Evolutionary conservation across 257 asterid genomes (phyloP), one percentile per base, ranked within the genome.

Genomic region (Ajuga chamaepitys): DNA sequence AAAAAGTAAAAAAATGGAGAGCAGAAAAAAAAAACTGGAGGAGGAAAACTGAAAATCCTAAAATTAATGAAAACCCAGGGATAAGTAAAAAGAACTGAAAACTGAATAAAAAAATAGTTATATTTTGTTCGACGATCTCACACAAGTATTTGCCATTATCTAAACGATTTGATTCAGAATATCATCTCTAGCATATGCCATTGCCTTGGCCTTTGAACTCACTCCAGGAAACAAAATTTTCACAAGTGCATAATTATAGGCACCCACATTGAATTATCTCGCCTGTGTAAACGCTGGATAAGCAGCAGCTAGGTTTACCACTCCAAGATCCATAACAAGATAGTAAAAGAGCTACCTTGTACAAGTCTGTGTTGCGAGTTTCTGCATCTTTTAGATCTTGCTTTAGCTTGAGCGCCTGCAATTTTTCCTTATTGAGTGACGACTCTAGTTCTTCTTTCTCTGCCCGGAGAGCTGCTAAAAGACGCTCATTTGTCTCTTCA

Each of bases 381-480:
- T 88, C 95, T 30, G 89, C 87, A 47, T 89, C 95, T 12, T 74
- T 67, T 59, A 88, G 65, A 63, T 94, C 96, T 70, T 83, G 86
- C 78, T 82, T 90, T 68, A 90, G 84, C 73, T 85, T 83, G 62
- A 72, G 62, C 10, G 86, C 72, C 74, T 78, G 89, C 75, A 71
- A 60, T 78, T 80, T 90, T 85, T 94, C 99, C 82, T 76, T 83
- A 72, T 77, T 75, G 45, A 94, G 85, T 5, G 95, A 80, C 4
- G 82, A 79, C 71, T 88, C 96, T 56, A 88, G 25, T 73, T 87
- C 95, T 60, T 86, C 89, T 80, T 85, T 86, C 69, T 85, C 91
- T 53, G 86, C 81, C 75, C 84, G 82, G 62, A 85, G 81, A 46
- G 86, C 70, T 58, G 80, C 82, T 66, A 90, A 11, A 70, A 81